Conservation (phyloP, 805 yeast species). For the Metschnikowia shivogae region DNA sequence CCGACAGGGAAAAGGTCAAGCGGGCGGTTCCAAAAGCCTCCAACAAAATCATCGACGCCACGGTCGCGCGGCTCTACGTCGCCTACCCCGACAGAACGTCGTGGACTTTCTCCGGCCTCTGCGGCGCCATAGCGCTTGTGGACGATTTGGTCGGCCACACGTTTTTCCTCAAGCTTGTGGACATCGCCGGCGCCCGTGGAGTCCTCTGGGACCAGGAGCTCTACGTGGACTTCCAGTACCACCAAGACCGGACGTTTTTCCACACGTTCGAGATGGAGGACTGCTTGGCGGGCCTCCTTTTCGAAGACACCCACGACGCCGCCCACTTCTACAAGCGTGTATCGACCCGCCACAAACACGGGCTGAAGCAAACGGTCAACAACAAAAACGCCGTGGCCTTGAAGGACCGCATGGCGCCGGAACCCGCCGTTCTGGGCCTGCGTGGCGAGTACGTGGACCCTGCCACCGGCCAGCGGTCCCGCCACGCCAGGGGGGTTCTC, state of each 20-base stretch:
- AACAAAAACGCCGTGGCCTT: conserved; percentile 87
- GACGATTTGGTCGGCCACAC: conserved; percentile 95
- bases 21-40: conserved; percentile 84
- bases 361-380: conserved; percentile 76
- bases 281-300: conserved; percentile 78
- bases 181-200: conserved; percentile 75
- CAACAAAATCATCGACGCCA: conserved; percentile 84
- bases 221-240: conserved; percentile 80
- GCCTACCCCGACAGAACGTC: conserved; percentile 79
- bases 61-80: conserved; percentile 83
- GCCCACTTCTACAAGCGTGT: conserved; percentile 79
- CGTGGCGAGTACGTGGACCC: conserved; percentile 56
- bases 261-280: conserved; percentile 93
- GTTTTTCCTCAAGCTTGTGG: conserved; percentile 84
- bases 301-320: conserved; percentile 88
- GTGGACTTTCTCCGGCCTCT: conserved; percentile 86
- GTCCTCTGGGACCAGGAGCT: conserved; percentile 97
- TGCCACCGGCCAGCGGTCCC: conserved; percentile 49
- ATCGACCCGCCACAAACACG: conserved; percentile 70
- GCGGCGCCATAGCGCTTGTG: conserved; percentile 82
- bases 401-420: conserved; percentile 41
- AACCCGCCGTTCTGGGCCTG: conserved; percentile 45
- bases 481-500: conserved; percentile 54
- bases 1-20: conserved; percentile 85
- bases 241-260: conserved; percentile 92